Base-by-base conservation (phyloP, 1,139 yeast genomes). In the Diutina sp. region DNA sequence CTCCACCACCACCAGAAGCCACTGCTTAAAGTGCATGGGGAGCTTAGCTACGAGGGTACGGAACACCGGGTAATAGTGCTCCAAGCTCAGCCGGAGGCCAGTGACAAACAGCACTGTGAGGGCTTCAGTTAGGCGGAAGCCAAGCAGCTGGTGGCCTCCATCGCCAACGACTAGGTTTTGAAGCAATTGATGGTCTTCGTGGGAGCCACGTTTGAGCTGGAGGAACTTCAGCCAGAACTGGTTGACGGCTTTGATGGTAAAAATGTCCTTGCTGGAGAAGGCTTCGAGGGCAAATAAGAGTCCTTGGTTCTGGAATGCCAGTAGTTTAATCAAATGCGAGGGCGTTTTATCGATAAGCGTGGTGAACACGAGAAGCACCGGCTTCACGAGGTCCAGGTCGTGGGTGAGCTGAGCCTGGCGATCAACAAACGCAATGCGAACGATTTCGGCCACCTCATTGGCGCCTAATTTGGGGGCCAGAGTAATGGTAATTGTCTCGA, bases 201-300 rank as follows among this genome's bases (percentile, higher is more conserved):
- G 67, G 4, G 72, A 69, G 3, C 88, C 88, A 60, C 74, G 75
- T 61, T 79, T 80, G 62, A 84, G 71, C 35, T 76, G 70, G 1
- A 87, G 64, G 12, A 86, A 66, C 38, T 75, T 73, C 2, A 73
- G 72, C 95, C 95, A 89, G 63, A 89, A 88, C 60, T 79, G 77
- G 57, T 81, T 74, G 0, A 82, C 74, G 0, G 90, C 75, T 59
- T 82, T 80, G 51, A 89, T 69, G 2, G 88, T 80, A 62, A 85
- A 83, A 56, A 85, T 76, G 66, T 89, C 96, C 55, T 77, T 77
- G 0, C 83, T 76, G 8, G 69, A 64, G 51, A 88, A 69, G 14
- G 80, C 74, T 6, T 72, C 67, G 4, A 85, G 65, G 46, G 73
- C 70, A 66, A 77, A 72, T 21, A 71, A 70, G 29, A 83, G 55